A percentile compares a stretch with the other conserved stretches of the same genome.
Conservation (phyloP, 352 stramenopile genomes). For the Elongisporangium anandrum region DNA sequence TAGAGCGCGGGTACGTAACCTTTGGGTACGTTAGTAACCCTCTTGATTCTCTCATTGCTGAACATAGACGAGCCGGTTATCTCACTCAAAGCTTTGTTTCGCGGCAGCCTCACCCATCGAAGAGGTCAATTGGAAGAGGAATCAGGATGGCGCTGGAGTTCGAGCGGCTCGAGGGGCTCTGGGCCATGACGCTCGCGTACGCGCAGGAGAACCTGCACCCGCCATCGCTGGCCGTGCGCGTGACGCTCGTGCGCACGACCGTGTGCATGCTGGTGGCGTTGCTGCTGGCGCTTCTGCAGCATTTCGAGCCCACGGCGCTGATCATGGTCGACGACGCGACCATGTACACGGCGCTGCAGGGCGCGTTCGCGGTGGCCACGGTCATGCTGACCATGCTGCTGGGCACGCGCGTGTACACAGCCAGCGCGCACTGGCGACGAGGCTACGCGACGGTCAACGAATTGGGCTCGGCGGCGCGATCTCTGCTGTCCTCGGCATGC, state of each 20-base stretch:
- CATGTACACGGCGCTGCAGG: conserved; percentile 13
- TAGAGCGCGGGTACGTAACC: too few species aligned
- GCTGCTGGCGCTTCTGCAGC: conserved; percentile 19
- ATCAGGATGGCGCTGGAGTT: background rate
- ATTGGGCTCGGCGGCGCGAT: conserved; percentile 33
- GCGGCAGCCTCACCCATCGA: background rate
- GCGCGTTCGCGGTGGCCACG: conserved; percentile 31
- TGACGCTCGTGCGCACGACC: background rate
- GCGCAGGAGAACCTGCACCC: background rate
- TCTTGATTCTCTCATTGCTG: background rate
- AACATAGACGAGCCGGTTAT: background rate
- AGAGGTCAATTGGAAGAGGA: background rate
- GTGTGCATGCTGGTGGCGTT: conserved; percentile 11
- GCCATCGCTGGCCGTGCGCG: background rate
- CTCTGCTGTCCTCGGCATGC: conserved; percentile 30
- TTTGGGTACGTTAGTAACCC: background rate
- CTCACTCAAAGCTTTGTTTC: background rate
- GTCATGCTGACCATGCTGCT: conserved; percentile 37
- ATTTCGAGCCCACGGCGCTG: conserved; percentile 5
- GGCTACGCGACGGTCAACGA: conserved; percentile 34
- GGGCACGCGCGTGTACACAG: conserved; percentile 31
- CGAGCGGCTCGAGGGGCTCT: background rate
- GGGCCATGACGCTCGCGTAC: background rate
- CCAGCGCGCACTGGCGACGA: conserved; percentile 39
- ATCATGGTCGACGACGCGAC: conserved; percentile 15